These are phyloP conservation scores for Cutaneotrichosporon sp. DNA, from an alignment of 1,284 basidiomycete genomes.

Conservation along the genomic window DNA sequence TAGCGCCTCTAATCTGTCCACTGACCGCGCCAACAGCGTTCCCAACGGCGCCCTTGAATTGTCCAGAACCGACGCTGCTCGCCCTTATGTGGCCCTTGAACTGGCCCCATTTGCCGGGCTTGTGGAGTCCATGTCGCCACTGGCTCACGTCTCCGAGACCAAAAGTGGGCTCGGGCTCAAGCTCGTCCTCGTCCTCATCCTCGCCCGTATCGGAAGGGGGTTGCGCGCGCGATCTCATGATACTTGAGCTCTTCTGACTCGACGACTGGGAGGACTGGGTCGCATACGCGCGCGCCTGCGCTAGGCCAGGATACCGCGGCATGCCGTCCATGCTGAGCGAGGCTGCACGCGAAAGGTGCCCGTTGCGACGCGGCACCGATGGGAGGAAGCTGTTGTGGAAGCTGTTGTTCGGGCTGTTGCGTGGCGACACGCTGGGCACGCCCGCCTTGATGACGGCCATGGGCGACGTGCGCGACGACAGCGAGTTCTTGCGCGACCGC, in stretches of 20 bases:
- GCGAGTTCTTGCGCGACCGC: constrained; percentile 7
- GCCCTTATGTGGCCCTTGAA: constrained; percentile 14
- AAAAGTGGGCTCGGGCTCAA: constrained; percentile 16
- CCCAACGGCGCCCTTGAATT: not conserved
- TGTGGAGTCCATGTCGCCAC: not conserved
- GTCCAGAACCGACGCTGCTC: not conserved
- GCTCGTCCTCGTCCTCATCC: constrained; percentile 9
- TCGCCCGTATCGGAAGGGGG: not conserved
- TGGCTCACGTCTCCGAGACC: not conserved
- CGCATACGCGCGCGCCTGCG: constrained; percentile 22
- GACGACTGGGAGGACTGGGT: constrained; percentile 29
- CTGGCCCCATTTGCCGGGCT: constrained; percentile 21
- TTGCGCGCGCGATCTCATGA: constrained; percentile 2
- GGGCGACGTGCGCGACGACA: constrained; percentile 2
- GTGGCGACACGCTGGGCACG: not conserved
- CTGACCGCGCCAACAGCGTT: constrained; percentile 1
- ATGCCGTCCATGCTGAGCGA: constrained; percentile 7
- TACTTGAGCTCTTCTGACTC: not conserved
- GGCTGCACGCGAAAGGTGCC: not conserved
- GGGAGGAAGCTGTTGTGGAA: not conserved
- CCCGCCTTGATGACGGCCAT: not conserved
- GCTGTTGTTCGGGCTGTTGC: constrained; percentile 2
- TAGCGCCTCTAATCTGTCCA: constrained; percentile 20
- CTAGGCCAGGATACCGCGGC: constrained; percentile 18
- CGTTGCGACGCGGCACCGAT: not conserved